phyloP scores from a whole-genome alignment of 352 stramenopile genomes.

The Phytophthora chlamydospora region DNA sequence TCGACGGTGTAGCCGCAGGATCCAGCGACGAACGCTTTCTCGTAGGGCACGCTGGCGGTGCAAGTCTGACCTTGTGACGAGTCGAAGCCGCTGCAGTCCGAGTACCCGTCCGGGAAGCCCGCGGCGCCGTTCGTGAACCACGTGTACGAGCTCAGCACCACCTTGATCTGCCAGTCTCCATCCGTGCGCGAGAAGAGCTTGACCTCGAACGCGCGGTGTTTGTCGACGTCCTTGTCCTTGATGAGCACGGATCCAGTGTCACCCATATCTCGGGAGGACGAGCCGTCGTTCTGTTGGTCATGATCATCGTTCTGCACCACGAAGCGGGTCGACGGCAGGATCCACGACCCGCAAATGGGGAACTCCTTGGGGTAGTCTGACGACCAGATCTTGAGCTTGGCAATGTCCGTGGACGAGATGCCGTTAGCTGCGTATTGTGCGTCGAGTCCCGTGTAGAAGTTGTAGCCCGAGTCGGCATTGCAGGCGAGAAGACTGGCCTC shows the following conservation, averaged over 20 bases:
- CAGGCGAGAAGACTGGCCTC: constrained; percentile 56
- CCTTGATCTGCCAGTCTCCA: constrained; percentile 68
- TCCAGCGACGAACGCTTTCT: constrained; percentile 53
- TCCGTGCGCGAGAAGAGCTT: constrained; percentile 60
- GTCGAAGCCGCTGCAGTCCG: constrained; percentile 51
- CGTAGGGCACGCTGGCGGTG: constrained; percentile 46
- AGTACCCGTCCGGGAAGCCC: constrained; percentile 64
- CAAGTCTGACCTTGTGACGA: constrained; percentile 40
- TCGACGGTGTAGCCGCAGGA: constrained; percentile 71
- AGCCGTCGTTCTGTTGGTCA: constrained; percentile 68
- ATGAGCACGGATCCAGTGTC: constrained; percentile 61
- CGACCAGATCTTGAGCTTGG: constrained; percentile 83
- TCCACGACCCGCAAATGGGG: constrained; percentile 67
- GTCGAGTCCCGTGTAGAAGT: constrained; percentile 70
- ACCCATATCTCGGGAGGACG: constrained; percentile 59
- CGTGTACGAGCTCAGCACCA: constrained; percentile 79
- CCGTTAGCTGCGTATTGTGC: constrained; percentile 45
- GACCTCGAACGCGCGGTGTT: constrained; percentile 64
- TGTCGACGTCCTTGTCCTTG: constrained; percentile 52
- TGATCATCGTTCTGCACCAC: constrained; percentile 83
- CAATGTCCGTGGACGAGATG: constrained; percentile 56
- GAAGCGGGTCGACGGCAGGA: constrained; percentile 61
- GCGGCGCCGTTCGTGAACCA: constrained; percentile 48
- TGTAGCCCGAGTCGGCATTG: constrained; percentile 60
- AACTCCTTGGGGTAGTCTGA: constrained; percentile 69